Evolutionary conservation across 768 basidiomycete genomes (phyloP).

Genomic region (Kwoniella pini): DNA sequence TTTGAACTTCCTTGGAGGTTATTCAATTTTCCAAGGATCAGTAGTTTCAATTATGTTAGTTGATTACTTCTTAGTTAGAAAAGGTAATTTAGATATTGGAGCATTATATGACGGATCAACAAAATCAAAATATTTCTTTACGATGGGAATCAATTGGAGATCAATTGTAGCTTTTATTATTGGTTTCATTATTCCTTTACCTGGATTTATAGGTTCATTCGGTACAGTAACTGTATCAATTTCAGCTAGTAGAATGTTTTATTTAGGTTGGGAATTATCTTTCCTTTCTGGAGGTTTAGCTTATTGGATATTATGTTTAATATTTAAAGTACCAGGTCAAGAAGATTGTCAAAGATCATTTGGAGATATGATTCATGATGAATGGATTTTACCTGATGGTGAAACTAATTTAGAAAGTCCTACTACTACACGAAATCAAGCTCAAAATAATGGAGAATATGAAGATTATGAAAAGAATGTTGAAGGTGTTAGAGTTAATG

Average conservation of each 20-base stretch:
- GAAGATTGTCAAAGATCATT: slow-evolving; percentile 24
- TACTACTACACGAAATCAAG: background rate
- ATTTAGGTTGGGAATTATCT: slow-evolving; percentile 34
- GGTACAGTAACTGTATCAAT: slow-evolving; percentile 29
- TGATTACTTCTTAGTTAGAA: slow-evolving; percentile 36
- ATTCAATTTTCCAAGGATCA: slow-evolving; percentile 34
- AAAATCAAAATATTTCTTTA: slow-evolving; percentile 26
- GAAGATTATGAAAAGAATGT: slow-evolving; percentile 18
- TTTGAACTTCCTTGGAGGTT: slow-evolving; percentile 32
- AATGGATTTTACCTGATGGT: slow-evolving; percentile 21
- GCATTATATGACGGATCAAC: slow-evolving; percentile 27
- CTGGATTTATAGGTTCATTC: slow-evolving; percentile 33
- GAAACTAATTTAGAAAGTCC: background rate
- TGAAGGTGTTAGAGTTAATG: slow-evolving; percentile 9
- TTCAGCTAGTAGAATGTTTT: slow-evolving; percentile 23
- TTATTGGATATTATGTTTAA: slow-evolving; percentile 21
- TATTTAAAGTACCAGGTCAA: slow-evolving; percentile 28
- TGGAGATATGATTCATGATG: slow-evolving; percentile 23
- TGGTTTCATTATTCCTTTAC: slow-evolving; percentile 26
- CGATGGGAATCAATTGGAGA: slow-evolving; percentile 27
- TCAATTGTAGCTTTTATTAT: slow-evolving; percentile 22
- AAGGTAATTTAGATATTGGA: slow-evolving; percentile 31
- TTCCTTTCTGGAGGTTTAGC: slow-evolving; percentile 24
- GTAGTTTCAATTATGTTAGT: slow-evolving; percentile 33
- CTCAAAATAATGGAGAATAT: background rate